These are phyloP conservation scores for Triticum urartu DNA, from an alignment of 176 grass and related monocot genomes.

Conservation along the genomic window DNA sequence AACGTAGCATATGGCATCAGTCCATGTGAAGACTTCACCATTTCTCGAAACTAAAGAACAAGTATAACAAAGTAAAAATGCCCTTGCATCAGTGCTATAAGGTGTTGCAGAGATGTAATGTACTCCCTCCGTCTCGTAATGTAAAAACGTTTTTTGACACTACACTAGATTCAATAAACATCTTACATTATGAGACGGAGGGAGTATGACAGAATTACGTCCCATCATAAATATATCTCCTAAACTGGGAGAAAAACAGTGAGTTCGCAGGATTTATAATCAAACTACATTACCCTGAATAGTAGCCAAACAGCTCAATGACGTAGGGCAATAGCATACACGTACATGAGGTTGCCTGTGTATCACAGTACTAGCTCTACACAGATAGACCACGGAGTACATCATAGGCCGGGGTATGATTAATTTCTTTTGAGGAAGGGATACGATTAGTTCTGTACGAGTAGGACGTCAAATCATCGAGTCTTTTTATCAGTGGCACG, in stretches of 20 bases:
- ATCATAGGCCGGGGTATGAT: not conserved
- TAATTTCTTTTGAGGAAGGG: not conserved
- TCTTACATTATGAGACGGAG: no score
- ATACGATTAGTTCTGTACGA: not conserved
- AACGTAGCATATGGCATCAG: not conserved
- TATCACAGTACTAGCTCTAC: not conserved
- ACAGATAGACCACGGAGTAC: not conserved
- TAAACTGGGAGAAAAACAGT: not conserved
- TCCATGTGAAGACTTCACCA: not conserved
- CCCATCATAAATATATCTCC: not conserved
- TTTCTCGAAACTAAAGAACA: not conserved
- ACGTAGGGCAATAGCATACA: not conserved
- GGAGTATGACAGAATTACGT: no score
- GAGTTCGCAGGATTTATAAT: slow-evolving; percentile 8
- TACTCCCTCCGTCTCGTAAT: no score
- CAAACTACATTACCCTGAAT: not conserved
- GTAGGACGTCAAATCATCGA: not conserved
- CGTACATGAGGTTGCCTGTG: not conserved
- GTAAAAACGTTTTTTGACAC: no score
- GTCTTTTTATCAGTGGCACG: slow-evolving; percentile 1
- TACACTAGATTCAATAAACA: no score
- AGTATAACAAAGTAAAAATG: not conserved
- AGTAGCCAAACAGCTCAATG: not conserved
- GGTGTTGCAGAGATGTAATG: not conserved
- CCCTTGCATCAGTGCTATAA: not conserved